Evolutionary conservation across 257 asterid genomes (phyloP), one percentile per base, ranked within the genome.

Genomic region (Solanum piurae): DNA sequence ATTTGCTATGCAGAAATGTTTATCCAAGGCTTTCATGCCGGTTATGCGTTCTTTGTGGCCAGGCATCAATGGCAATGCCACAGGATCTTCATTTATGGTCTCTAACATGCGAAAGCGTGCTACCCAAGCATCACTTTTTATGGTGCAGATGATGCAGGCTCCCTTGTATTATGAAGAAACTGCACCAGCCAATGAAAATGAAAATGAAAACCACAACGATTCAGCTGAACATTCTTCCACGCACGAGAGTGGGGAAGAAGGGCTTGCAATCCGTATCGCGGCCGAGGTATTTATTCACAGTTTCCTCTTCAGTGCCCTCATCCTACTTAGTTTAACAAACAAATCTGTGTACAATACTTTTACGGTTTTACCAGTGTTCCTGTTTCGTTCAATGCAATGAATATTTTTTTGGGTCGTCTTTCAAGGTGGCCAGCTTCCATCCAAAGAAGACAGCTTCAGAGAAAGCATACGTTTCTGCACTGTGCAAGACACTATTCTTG

Each of bases 111-210:
- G 98, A 76, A 97, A 92, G 89, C 98, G 93, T 86, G 98, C 98
- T 86, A 94, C 91, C 86, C 98, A 94, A 92, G 99, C 98, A 85
- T 95, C 99, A 71, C 98, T 92, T 9, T 97, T 95, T 90, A 93
- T 97, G 98, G 88, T 97, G 94, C 98, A 97, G 93, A 95, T 97
- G 98, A 93, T 97, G 95, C 96, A 94, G 92, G 93, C 90, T 92
- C 98, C 98, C 9, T 68, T 95, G 29, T 90, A 94, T 80, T 88
- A 85, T 36, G 92, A 94, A 72, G 96, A 91, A 46, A 86, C 90
- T 68, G 83, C 88, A 33, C 83, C 90, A 27, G 55, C 66, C 73
- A 91, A 88, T 37, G 91, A 89, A 88, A 90, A 85, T 89, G 89
- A 49, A 40, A 69, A 37, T 84, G 93, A 86, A 72, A 89, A 87